Base-by-base conservation (phyloP, 257 asterid species). In the Fraxinus quadrangulata region DNA sequence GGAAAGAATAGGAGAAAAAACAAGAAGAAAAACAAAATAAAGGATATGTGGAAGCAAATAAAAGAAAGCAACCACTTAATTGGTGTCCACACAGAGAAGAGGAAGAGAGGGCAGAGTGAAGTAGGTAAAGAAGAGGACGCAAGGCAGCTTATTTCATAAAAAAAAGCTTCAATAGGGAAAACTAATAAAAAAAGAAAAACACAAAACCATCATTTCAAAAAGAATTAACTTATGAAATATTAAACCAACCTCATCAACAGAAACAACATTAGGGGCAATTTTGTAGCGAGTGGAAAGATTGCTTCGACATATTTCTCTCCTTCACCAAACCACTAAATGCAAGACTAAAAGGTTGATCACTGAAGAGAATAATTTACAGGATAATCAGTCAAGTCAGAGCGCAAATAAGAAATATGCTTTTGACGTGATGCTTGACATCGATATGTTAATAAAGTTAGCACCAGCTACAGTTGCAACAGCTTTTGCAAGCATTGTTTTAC, bases 381-480 rank as follows among this genome's bases (percentile, higher is more conserved):
- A 73, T 77, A 45, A 10, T 65, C 33, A 24, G 63, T 19, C 5
- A 66, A 71, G 33, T 23, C 75, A 67, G 68, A 78, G 76, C 80
- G 45, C 73, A n/a, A 67, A 74, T 28, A 67, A 33, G 75, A 72
- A 23, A 28, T 34, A 13, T 85, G 89, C 96, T 90, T 91, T 93
- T 19, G 98, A 93, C 21, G 96, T 90, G 76, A 93, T 93, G 87
- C 96, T 91, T 49, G 98, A 91, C 98, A 91, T 89, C n/a, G 93
- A 93, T 85, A 93, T 91, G 83, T 90, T 93, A 39, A 91, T 90
- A 83, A 91, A 93, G 88, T 93, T 93, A 24, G 98, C 98, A 81
- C 94, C 93, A 76, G 97, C 97, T 83, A 91, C 97, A 5, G 97
- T 93, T 72, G 98, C 98, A 84, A 93, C 96, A 72, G 98, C 98